Conservation (phyloP, 768 basidiomycete genomes). For the Phlegmacium glaucopus region DNA sequence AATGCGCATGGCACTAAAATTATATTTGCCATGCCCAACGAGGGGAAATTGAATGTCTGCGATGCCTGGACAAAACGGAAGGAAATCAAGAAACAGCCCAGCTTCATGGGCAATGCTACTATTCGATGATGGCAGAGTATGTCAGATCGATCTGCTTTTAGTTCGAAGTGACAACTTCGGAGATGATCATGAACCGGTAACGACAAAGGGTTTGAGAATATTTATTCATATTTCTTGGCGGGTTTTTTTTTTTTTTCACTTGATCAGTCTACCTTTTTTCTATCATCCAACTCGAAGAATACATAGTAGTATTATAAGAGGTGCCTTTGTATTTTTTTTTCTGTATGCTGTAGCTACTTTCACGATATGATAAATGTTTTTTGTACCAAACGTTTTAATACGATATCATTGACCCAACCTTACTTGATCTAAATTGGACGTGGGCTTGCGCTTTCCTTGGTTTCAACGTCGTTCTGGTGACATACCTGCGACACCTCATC, state of each 20-base stretch:
- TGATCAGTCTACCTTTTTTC: neutral
- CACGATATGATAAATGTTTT: too few relatives aligned
- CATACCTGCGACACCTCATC: too few relatives aligned
- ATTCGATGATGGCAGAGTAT: conserved; percentile 14
- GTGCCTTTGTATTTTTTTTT: too few relatives aligned
- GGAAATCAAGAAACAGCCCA: conserved; percentile 28
- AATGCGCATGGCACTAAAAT: conserved; percentile 24
- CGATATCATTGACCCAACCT: too few relatives aligned
- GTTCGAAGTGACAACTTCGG: neutral
- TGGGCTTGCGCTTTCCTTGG: too few relatives aligned
- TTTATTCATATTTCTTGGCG: neutral
- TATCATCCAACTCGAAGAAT: neutral
- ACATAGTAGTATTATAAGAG: neutral
- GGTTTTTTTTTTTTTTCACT: neutral
- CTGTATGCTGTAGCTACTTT: too few relatives aligned
- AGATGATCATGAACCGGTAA: neutral
- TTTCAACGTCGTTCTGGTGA: too few relatives aligned
- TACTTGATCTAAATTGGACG: too few relatives aligned
- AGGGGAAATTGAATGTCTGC: conserved; percentile 25
- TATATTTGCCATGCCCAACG: conserved; percentile 21
- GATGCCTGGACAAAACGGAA: conserved; percentile 29
- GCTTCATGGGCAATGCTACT: conserved; percentile 24
- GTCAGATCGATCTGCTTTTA: neutral
- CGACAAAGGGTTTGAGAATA: neutral
- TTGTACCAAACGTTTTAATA: too few relatives aligned